Conservation (phyloP, 768 basidiomycete genomes). For the Pulveroboletus sp. region DNA sequence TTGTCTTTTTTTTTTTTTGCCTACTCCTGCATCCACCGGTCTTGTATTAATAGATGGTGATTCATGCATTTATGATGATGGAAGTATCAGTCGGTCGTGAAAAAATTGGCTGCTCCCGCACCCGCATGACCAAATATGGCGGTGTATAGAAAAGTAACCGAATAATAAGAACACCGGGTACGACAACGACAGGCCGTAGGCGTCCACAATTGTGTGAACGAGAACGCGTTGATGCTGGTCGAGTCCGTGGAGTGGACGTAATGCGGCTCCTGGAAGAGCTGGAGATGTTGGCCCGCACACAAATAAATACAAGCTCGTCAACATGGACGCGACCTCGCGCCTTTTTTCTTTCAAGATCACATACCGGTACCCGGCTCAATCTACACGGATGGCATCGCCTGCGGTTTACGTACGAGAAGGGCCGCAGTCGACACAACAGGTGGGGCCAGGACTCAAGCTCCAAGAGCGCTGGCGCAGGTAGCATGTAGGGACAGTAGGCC, state of each 20-base stretch:
- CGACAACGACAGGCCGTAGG: slow-evolving; percentile 9
- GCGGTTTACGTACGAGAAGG: slow-evolving; percentile 1
- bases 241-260: background rate
- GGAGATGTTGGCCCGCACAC: background rate
- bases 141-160: slow-evolving; percentile 3
- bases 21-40: background rate
- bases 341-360: background rate
- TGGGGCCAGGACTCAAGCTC: slow-evolving; percentile 6
- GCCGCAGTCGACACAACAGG: slow-evolving; percentile 8
- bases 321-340: too few species aligned
- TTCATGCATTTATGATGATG: background rate
- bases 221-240: background rate
- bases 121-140: too few species aligned
- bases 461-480: slow-evolving; percentile 12
- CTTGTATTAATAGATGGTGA: slow-evolving; percentile 16
- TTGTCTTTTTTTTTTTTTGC: background rate
- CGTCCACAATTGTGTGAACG: slow-evolving; percentile 10
- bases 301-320: background rate
- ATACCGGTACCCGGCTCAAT: slow-evolving; percentile 3
- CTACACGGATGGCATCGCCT: background rate
- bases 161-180: slow-evolving; percentile 14
- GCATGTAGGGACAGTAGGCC: background rate
- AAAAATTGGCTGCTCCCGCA: too few species aligned
- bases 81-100: too few species aligned
- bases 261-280: background rate